Conservation (phyloP, 108 stramenopile genomes). For the Ochromonas danica region DNA sequence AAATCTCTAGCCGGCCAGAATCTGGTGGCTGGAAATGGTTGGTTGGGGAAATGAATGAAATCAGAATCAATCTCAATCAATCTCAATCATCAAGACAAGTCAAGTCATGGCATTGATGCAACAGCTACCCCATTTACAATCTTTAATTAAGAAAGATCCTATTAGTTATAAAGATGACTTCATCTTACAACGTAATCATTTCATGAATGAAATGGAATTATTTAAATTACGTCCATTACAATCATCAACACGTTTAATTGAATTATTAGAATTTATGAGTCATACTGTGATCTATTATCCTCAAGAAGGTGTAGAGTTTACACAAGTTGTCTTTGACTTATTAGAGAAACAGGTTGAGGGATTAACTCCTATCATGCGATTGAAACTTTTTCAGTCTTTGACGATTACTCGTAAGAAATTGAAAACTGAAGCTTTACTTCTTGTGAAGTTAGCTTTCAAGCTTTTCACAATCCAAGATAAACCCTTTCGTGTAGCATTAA, state of each 20-base stretch:
- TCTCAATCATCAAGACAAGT: no score
- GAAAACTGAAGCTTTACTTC: conserved; percentile 67
- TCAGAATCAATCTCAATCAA: no score
- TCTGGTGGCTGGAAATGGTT: no score
- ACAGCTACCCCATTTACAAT: conserved; percentile 79
- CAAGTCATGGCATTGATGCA: neutral
- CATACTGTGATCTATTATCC: conserved; percentile 75
- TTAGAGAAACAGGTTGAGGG: conserved; percentile 57
- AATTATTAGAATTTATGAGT: conserved; percentile 64
- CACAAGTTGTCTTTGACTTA: conserved; percentile 68
- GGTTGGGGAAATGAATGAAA: no score
- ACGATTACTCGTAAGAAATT: conserved; percentile 87
- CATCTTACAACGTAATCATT: conserved; percentile 61
- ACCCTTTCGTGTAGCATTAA: conserved; percentile 31
- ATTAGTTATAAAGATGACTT: conserved; percentile 89
- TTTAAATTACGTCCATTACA: conserved; percentile 67
- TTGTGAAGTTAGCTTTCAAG: conserved; percentile 85
- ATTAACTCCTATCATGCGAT: conserved; percentile 79
- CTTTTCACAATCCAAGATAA: conserved; percentile 84
- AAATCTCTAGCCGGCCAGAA: no score
- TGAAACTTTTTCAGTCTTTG: conserved; percentile 76
- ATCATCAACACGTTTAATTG: conserved; percentile 64
- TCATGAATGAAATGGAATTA: conserved; percentile 47
- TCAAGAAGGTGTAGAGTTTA: conserved; percentile 73
- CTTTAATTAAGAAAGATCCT: conserved; percentile 92